phyloP scores from a whole-genome alignment of 768 basidiomycete genomes.

The Lactifluus pinguis region DNA sequence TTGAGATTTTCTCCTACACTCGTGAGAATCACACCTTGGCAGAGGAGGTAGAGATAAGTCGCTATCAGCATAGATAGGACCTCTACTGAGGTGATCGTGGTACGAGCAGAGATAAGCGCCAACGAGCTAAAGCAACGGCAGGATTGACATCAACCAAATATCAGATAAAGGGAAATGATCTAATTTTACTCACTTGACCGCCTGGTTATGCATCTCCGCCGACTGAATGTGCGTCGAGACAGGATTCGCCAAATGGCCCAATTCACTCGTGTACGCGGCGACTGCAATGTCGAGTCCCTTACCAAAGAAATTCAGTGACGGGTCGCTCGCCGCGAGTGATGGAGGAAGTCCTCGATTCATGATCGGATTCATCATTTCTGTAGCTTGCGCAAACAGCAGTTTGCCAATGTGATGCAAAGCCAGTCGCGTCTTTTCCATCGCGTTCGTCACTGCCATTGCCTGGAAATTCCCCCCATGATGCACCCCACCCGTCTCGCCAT shows the following conservation, averaged over 20 bases:
- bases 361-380: constrained; percentile 70
- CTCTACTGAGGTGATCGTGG: constrained; percentile 69
- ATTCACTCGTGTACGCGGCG: constrained; percentile 74
- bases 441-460: constrained; percentile 75
- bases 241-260: constrained; percentile 84
- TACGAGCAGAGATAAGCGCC: constrained; percentile 74
- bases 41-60: constrained; percentile 67
- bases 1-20: background rate
- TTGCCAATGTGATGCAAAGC: constrained; percentile 43
- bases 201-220: constrained; percentile 90
- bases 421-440: constrained; percentile 81
- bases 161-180: background rate
- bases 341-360: constrained; percentile 83
- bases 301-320: constrained; percentile 69
- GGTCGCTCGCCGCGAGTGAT: constrained; percentile 68
- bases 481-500: constrained; percentile 52
- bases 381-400: constrained; percentile 41
- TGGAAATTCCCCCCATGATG: constrained; percentile 90
- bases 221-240: constrained; percentile 80
- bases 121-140: constrained; percentile 51
- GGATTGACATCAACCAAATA: too few relatives aligned
- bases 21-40: constrained; percentile 36
- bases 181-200: constrained; percentile 59
- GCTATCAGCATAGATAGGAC: constrained; percentile 66
- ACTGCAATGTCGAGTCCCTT: constrained; percentile 82